Evolutionary conservation across 1,139 yeast genomes (phyloP).

Genomic region (Saccharomyces hybrid): DNA sequence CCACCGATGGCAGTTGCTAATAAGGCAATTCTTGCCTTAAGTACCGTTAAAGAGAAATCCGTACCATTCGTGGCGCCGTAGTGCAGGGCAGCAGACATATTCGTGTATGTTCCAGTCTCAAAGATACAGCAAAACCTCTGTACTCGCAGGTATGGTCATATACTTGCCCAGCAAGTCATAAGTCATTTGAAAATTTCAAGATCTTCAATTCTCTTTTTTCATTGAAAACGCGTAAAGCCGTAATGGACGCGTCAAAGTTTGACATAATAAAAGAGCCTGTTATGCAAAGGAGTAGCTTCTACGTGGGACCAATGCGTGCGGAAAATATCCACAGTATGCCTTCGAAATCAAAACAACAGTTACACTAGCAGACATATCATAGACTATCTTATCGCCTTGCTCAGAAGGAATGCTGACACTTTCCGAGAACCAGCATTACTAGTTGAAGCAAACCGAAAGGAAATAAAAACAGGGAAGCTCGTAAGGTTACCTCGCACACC

Average conservation of each 20-base stretch:
- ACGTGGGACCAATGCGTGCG: background rate
- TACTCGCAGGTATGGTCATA: background rate
- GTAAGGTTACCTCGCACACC: background rate
- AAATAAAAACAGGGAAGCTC: background rate
- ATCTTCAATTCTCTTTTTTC: background rate
- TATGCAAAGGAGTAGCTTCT: background rate
- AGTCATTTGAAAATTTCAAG: background rate
- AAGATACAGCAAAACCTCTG: background rate
- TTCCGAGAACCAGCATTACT: background rate
- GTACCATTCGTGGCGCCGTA: background rate
- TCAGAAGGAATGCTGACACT: background rate
- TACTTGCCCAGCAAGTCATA: background rate
- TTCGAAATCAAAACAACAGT: background rate
- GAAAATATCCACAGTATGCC: background rate
- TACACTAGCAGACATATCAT: background rate
- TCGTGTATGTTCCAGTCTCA: background rate
- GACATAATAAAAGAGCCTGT: background rate
- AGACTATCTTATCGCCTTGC: background rate
- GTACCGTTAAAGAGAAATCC: constrained; percentile 14
- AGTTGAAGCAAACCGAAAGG: background rate
- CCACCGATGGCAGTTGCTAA: constrained; percentile 33
- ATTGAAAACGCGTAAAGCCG: background rate
- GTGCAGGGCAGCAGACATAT: background rate
- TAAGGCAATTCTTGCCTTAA: constrained; percentile 31
- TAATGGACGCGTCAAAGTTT: background rate